These are phyloP conservation scores for Pistacia vera DNA, from an alignment of 345 rosid genomes.

Conservation along the genomic window DNA sequence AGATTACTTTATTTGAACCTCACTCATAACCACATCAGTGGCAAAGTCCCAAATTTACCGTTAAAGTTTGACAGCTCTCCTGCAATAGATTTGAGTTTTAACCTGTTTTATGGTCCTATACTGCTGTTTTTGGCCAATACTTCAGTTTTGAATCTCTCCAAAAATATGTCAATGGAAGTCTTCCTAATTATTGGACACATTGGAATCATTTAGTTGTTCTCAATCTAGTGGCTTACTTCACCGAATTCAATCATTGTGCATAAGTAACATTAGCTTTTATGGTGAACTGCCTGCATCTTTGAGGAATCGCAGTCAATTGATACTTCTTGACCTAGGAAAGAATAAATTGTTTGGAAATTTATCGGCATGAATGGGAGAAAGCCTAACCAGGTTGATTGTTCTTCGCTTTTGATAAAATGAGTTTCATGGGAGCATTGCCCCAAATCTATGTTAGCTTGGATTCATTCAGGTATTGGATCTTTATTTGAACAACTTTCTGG, in stretches of 20 bases:
- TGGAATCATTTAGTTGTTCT: background rate
- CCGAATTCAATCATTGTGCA: background rate
- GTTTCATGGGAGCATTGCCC: slow-evolving; percentile 26
- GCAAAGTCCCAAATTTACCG: background rate
- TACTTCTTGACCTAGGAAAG: slow-evolving; percentile 19
- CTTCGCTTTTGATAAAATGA: slow-evolving; percentile 13
- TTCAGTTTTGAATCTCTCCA: background rate
- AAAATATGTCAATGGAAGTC: background rate
- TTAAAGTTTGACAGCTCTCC: background rate
- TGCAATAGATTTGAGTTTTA: slow-evolving; percentile 12
- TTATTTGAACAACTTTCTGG: slow-evolving; percentile 19
- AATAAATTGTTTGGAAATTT: slow-evolving; percentile 24
- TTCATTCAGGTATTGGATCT: slow-evolving; percentile 16
- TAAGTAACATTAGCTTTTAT: slow-evolving; percentile 2
- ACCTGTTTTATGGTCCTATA: slow-evolving; percentile 5
- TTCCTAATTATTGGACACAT: slow-evolving; percentile 5
- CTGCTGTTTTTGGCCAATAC: background rate
- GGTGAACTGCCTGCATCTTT: slow-evolving; percentile 21
- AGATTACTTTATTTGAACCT: background rate
- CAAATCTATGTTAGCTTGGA: slow-evolving; percentile 21
- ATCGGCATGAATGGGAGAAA: slow-evolving; percentile 18
- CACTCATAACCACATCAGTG: slow-evolving; percentile 2
- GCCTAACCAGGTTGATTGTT: background rate
- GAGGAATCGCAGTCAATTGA: background rate
- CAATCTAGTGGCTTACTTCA: background rate